Evolutionary conservation across 371 early-diverging fungal species (phyloP).

Genomic region (Rhizopus stolonifer): DNA sequence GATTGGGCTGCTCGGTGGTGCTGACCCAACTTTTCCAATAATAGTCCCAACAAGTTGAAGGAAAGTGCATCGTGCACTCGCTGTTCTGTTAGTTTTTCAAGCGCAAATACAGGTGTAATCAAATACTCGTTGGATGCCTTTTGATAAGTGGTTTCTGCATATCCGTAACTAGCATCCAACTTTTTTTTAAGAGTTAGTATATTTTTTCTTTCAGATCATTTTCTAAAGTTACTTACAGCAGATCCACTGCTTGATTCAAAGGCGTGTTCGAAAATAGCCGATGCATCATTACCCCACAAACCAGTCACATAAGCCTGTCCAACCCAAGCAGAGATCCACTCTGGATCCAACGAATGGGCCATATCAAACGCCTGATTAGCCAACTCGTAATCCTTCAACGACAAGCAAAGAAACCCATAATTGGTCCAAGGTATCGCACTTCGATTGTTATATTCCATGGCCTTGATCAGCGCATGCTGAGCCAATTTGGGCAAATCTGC

Average conservation of each 20-base stretch:
- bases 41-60: slow-evolving; percentile 72
- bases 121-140: slow-evolving; percentile 25
- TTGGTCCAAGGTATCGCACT: slow-evolving; percentile 79
- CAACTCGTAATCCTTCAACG: slow-evolving; percentile 74
- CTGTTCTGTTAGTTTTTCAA: slow-evolving; percentile 75
- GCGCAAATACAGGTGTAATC: slow-evolving; percentile 62
- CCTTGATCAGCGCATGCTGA: slow-evolving; percentile 85
- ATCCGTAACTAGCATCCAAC: slow-evolving; percentile 73
- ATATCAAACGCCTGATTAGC: slow-evolving; percentile 75
- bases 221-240: slow-evolving; percentile 30
- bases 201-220: background rate
- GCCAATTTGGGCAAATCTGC: slow-evolving; percentile 56
- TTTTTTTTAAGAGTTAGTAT: slow-evolving; percentile 12
- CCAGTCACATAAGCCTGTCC: slow-evolving; percentile 83
- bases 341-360: slow-evolving; percentile 81
- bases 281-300: slow-evolving; percentile 53
- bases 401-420: slow-evolving; percentile 80
- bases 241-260: slow-evolving; percentile 65
- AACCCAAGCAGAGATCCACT: slow-evolving; percentile 79
- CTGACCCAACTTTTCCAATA: slow-evolving; percentile 73
- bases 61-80: slow-evolving; percentile 59
- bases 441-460: slow-evolving; percentile 70
- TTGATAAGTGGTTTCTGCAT: slow-evolving; percentile 59
- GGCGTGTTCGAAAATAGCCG: slow-evolving; percentile 75
- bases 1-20: slow-evolving; percentile 66